Percentiles rank a stretch among this genome's conserved stretches.
These are phyloP conservation scores for Tylopilus felleus DNA, from an alignment of 768 basidiomycete species.

Conservation along the genomic window DNA sequence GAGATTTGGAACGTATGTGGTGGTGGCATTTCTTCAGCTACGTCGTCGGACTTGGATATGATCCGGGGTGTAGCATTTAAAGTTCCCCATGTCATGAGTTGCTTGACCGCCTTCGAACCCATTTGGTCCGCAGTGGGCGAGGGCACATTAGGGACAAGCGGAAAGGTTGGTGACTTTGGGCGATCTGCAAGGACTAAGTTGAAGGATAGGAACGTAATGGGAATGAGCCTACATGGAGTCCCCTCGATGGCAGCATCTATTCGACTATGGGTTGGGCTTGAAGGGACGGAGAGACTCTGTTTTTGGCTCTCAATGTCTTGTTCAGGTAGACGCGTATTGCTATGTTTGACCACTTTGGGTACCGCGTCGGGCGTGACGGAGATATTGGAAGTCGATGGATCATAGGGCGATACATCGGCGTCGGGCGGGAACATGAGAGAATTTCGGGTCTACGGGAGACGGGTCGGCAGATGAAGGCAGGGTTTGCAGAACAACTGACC, in stretches of 20 bases:
- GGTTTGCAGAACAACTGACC: slow-evolving; percentile 35
- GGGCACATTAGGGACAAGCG: slow-evolving; percentile 81
- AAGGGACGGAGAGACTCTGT: slow-evolving; percentile 54
- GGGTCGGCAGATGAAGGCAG: slow-evolving; percentile 1
- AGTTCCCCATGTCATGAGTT: slow-evolving; percentile 98
- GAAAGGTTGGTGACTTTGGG: slow-evolving; percentile 60
- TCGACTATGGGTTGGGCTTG: slow-evolving; percentile 87
- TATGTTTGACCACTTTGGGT: slow-evolving; percentile 68
- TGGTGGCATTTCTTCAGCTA: slow-evolving; percentile 39
- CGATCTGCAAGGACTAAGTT: slow-evolving; percentile 48
- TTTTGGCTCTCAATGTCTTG: slow-evolving; percentile 53
- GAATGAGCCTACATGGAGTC: slow-evolving; percentile 69
- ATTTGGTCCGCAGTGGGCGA: slow-evolving; percentile 83
- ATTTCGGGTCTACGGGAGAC: slow-evolving; percentile 70
- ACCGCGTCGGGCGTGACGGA: slow-evolving; percentile 36
- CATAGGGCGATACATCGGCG: slow-evolving; percentile 80
- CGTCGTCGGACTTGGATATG: slow-evolving; percentile 61
- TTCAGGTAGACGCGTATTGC: slow-evolving; percentile 76
- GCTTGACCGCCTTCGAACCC: slow-evolving; percentile 78
- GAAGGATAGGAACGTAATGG: background rate
- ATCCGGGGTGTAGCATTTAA: slow-evolving; percentile 89
- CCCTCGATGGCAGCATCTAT: slow-evolving; percentile 93
- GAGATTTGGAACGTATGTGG: slow-evolving; percentile 73
- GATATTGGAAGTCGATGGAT: slow-evolving; percentile 35
- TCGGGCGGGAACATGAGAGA: slow-evolving; percentile 95